These are phyloP conservation scores for Chondrostereum purpureum DNA, from an alignment of 1,284 basidiomycete genomes.

Conservation along the genomic window DNA sequence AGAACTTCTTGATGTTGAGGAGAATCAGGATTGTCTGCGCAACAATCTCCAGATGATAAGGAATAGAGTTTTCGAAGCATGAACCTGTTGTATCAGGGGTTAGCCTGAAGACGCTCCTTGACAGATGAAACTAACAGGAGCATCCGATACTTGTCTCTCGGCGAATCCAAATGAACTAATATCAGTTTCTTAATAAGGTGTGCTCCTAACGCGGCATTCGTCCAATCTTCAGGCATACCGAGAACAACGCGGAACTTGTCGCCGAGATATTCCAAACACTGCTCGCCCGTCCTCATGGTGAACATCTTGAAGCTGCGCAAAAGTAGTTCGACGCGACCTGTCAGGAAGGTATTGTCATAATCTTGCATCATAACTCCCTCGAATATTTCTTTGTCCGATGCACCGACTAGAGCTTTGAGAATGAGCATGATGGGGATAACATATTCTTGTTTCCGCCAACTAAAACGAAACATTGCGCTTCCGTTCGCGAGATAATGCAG, in stretches of 20 bases:
- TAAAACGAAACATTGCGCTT: conserved; percentile 92
- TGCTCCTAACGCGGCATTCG: conserved; percentile 75
- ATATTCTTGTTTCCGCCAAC: conserved; percentile 98
- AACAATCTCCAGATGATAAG: conserved; percentile 86
- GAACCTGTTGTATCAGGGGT: conserved; percentile 50
- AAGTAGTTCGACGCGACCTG: conserved; percentile 97
- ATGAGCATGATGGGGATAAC: conserved; percentile 97
- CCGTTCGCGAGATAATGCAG: conserved; percentile 97
- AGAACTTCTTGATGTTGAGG: conserved; percentile 98
- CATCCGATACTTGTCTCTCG: conserved; percentile 96
- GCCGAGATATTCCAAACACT: conserved; percentile 95
- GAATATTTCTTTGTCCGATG: conserved; percentile 97
- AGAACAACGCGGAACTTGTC: conserved; percentile 96
- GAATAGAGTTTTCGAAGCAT: conserved; percentile 98
- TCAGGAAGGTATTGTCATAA: conserved; percentile 95
- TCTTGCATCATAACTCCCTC: conserved; percentile 97
- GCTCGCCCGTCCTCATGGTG: conserved; percentile 81
- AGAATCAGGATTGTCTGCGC: conserved; percentile 96
- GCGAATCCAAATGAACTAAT: conserved; percentile 83
- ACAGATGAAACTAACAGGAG: conserved; percentile 53
- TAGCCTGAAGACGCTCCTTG: background rate
- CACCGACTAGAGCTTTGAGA: conserved; percentile 90
- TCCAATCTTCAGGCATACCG: conserved; percentile 90
- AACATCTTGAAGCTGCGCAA: conserved; percentile 95
- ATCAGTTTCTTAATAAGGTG: conserved; percentile 86